phyloP scores from a whole-genome alignment of 2,329 filamentous ascomycete species.

The Colletotrichum falcatum region DNA sequence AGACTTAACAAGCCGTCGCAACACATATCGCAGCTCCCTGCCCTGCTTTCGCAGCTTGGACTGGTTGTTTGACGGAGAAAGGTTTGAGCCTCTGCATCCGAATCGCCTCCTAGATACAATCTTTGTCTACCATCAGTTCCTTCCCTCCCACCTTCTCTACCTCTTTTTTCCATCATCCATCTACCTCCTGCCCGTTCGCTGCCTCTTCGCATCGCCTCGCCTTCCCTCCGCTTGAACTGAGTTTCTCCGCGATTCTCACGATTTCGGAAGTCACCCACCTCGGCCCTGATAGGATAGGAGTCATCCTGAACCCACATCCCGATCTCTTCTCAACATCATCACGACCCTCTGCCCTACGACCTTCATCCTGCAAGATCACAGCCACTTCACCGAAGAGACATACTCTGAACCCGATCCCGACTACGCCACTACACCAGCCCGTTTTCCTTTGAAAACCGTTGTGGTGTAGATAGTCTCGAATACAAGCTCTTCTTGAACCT shows the following conservation, averaged over 20 bases:
- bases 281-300: slow-evolving; percentile 39
- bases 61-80: slow-evolving; percentile 50
- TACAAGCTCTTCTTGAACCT: slow-evolving; percentile 56
- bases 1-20: slow-evolving; percentile 35
- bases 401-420: slow-evolving; percentile 57
- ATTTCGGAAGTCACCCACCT: slow-evolving; percentile 40
- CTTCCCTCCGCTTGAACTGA: slow-evolving; percentile 41
- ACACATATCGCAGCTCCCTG: slow-evolving; percentile 36
- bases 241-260: slow-evolving; percentile 39
- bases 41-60: slow-evolving; percentile 42
- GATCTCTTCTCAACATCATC: slow-evolving; percentile 39
- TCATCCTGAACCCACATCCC: slow-evolving; percentile 39
- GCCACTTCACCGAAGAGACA: slow-evolving; percentile 43
- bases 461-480: slow-evolving; percentile 85
- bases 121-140: slow-evolving; percentile 40
- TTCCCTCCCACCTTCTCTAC: slow-evolving; percentile 33
- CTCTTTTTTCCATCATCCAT: slow-evolving; percentile 35
- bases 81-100: slow-evolving; percentile 54
- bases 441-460: slow-evolving; percentile 87
- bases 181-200: slow-evolving; percentile 34
- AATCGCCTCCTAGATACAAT: slow-evolving; percentile 46
- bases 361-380: slow-evolving; percentile 42
- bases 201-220: slow-evolving; percentile 33
- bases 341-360: slow-evolving; percentile 40
- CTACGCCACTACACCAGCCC: slow-evolving; percentile 81